These are phyloP conservation scores for Fusarium sulawesiense DNA, from an alignment of 2,329 filamentous ascomycete species.

Conservation along the genomic window DNA sequence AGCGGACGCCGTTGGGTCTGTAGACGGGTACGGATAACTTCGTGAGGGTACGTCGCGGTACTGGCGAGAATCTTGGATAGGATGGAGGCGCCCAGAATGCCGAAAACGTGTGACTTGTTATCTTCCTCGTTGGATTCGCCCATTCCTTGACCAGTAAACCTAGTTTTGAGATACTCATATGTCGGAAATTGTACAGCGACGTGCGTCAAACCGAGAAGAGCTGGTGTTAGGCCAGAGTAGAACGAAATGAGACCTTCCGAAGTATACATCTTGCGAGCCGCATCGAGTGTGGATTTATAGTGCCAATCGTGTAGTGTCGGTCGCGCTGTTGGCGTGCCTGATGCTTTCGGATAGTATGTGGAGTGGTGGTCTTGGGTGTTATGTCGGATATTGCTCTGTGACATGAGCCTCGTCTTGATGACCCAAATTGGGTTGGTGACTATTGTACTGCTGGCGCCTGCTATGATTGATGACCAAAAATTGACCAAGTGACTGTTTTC, in stretches of 20 bases:
- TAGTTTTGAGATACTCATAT: slow-evolving; percentile 92
- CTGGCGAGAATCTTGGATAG: slow-evolving; percentile 95
- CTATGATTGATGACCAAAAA: slow-evolving; percentile 89
- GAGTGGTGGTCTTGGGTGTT: slow-evolving; percentile 57
- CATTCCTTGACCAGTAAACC: slow-evolving; percentile 90
- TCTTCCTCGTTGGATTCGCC: slow-evolving; percentile 67
- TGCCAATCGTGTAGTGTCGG: slow-evolving; percentile 82
- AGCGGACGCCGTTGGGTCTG: slow-evolving; percentile 89
- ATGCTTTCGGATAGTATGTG: slow-evolving; percentile 57
- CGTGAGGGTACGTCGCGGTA: slow-evolving; percentile 95
- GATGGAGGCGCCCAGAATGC: slow-evolving; percentile 88
- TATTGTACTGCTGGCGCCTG: slow-evolving; percentile 91
- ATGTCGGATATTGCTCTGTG: slow-evolving; percentile 73
- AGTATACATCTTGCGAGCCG: slow-evolving; percentile 94
- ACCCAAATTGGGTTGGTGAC: slow-evolving; percentile 99
- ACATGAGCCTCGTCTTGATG: slow-evolving; percentile 98
- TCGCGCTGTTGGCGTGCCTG: slow-evolving; percentile 66
- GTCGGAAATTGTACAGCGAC: slow-evolving; percentile 97
- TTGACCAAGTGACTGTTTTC: slow-evolving; percentile 83
- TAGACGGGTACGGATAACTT: slow-evolving; percentile 91
- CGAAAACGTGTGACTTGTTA: slow-evolving; percentile 74
- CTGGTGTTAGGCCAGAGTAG: slow-evolving; percentile 93
- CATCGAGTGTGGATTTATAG: slow-evolving; percentile 89
- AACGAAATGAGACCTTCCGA: slow-evolving; percentile 90
- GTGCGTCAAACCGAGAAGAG: slow-evolving; percentile 89